A percentile compares a stretch with the other conserved stretches of the same genome.
Evolutionary conservation across 257 asterid genomes (phyloP).

Genomic region (Ligustrum vulgare): DNA sequence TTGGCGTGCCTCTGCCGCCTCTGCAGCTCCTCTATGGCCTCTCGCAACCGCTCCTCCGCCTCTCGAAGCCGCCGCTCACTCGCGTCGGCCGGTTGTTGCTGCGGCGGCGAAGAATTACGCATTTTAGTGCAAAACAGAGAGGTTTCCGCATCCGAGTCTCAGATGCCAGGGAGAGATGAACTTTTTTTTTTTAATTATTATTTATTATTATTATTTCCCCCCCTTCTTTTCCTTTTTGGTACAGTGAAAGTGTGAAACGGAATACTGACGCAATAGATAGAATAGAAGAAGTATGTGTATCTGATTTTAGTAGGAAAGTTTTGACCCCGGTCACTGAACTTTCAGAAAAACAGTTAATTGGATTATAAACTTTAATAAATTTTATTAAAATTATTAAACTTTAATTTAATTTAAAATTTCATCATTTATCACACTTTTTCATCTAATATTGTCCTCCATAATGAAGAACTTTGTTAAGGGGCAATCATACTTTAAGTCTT

Average conservation of each 20-base stretch:
- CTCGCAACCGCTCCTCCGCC: slow-evolving; percentile 86
- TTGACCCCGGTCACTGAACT: too few relatives aligned
- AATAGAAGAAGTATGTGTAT: background rate
- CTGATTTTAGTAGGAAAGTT: background rate
- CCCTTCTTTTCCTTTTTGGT: background rate
- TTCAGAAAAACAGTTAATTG: too few relatives aligned
- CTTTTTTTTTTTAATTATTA: too few relatives aligned
- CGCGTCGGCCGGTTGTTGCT: slow-evolving; percentile 33
- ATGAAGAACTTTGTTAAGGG: too few relatives aligned
- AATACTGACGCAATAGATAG: background rate
- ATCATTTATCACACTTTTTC: too few relatives aligned
- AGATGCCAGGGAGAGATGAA: background rate
- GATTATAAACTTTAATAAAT: too few relatives aligned
- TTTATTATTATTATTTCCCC: too few relatives aligned
- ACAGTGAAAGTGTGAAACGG: background rate
- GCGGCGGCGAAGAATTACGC: slow-evolving; percentile 54
- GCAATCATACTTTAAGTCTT: too few relatives aligned
- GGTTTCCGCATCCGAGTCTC: slow-evolving; percentile 58
- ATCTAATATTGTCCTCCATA: too few relatives aligned
- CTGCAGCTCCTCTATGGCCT: slow-evolving; percentile 87
- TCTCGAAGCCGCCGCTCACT: slow-evolving; percentile 81
- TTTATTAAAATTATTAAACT: too few relatives aligned
- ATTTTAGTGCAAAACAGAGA: slow-evolving; percentile 42
- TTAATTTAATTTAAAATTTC: too few relatives aligned
- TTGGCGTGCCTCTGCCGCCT: slow-evolving; percentile 69